Evolutionary conservation across 2,329 filamentous ascomycete species (phyloP), one percentile per base, ranked within the genome.

Genomic region (Sphaerulina musiva): DNA sequence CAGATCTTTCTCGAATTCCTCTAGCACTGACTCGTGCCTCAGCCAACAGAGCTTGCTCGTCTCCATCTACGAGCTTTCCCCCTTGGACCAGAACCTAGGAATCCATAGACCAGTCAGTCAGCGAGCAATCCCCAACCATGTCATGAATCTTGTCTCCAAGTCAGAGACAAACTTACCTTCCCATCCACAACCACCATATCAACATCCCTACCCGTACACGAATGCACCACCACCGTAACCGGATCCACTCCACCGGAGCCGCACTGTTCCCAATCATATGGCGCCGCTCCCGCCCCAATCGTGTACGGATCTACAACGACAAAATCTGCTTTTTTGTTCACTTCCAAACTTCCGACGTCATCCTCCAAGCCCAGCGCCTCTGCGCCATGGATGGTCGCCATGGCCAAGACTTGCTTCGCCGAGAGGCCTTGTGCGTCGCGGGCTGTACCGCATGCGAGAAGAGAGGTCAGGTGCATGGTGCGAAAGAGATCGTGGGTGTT

Each of bases 401-500:
- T 78, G 58, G 76, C 73, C 32, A 79, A 63, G 1, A 74, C 76
- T 0, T 67, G 65, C 51, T 77, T 71, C 0, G 77, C 77, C 0
- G 70, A 68, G 1, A 79, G 65, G 78, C 74, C 55, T 79, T 69
- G 39, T 69, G 66, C 5, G 66, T 68, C 2, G 39, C 69, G 66
- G 4, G 66, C 68, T 2, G 59, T 53, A n/a, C 74, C 74, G 54
- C 75, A 74, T 54, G 80, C 77, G 23, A 80, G 63, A 7, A 79
- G 73, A 0, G 70, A 72, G 0, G 78, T 75, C 0, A 79, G 66
- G 47, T 76, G 74, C 75, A 78, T 79, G 65, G 80, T 77, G 44
- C 74, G 74, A n/a, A 80, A 61, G 64, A 79, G 71, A 56, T 79
- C 76, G 60, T 76, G 77, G 3, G 73, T 73, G 57, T 79, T 79